phyloP scores from a whole-genome alignment of 768 basidiomycete genomes.

The Kwoniella sp. region DNA sequence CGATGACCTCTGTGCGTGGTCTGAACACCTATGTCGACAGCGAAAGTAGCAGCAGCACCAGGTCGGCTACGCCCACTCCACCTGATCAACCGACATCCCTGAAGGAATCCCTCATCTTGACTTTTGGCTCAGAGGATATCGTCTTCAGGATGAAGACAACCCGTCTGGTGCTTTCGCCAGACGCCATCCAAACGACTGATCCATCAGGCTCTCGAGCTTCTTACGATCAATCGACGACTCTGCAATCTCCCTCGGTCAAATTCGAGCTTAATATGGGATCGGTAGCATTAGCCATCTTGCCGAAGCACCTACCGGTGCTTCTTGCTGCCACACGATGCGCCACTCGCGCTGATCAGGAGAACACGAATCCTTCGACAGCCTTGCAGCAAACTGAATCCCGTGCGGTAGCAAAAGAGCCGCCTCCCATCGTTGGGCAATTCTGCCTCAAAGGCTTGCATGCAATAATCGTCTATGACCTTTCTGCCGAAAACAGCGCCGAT shows the following conservation, averaged over 20 bases:
- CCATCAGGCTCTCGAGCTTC: background rate
- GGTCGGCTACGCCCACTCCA: constrained; percentile 31
- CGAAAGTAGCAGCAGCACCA: background rate
- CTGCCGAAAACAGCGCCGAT: background rate
- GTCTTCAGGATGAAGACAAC: constrained; percentile 58
- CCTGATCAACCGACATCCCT: background rate
- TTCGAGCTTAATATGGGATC: constrained; percentile 11
- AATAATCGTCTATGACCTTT: constrained; percentile 30
- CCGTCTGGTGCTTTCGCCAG: background rate
- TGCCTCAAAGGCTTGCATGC: constrained; percentile 24
- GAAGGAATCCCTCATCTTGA: constrained; percentile 53
- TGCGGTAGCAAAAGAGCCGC: constrained; percentile 7
- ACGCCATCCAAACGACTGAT: background rate
- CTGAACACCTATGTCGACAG: background rate
- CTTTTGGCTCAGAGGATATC: constrained; percentile 63
- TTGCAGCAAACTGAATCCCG: no score
- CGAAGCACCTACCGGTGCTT: constrained; percentile 5
- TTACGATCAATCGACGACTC: no score
- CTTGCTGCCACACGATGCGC: constrained; percentile 9
- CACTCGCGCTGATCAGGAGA: background rate
- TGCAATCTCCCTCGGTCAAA: constrained; percentile 4
- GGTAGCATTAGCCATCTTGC: constrained; percentile 9
- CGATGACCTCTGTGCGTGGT: background rate
- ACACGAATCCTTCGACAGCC: no score
- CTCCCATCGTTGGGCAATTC: constrained; percentile 12